Percentiles rank a stretch among this genome's conserved stretches.
Evolutionary conservation across 2,329 filamentous ascomycete genomes (phyloP).

Genomic region (Ophiostoma novo-ulmi): DNA sequence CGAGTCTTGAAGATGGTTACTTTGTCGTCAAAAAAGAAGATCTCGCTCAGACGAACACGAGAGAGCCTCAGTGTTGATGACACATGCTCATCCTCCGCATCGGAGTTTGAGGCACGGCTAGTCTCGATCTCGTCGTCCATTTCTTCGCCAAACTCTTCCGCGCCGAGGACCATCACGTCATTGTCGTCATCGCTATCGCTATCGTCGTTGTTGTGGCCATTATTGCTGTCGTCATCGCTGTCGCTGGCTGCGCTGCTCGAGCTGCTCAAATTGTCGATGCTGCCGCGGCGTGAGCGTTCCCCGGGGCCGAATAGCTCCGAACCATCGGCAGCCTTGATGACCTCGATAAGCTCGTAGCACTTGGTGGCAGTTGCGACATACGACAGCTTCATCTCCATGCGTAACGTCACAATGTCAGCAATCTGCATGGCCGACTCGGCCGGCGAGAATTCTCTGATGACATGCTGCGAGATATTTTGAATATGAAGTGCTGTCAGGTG

Average conservation of each 20-base stretch:
- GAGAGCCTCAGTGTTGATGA: background rate
- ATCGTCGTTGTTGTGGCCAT: background rate
- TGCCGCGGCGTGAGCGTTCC: background rate
- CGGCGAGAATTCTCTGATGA: slow-evolving; percentile 43
- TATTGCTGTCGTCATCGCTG: background rate
- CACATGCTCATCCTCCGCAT: background rate
- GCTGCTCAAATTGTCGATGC: background rate
- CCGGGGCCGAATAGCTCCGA: slow-evolving; percentile 24
- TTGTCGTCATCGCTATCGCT: background rate
- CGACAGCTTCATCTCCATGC: slow-evolving; percentile 69
- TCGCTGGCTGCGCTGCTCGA: background rate
- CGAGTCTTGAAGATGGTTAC: slow-evolving; percentile 74
- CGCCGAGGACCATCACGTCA: too few relatives aligned
- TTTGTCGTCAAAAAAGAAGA: slow-evolving; percentile 80
- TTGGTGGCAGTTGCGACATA: slow-evolving; percentile 72
- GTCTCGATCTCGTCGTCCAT: background rate
- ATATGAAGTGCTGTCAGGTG: slow-evolving; percentile 53
- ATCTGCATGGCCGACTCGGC: slow-evolving; percentile 71
- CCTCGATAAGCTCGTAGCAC: slow-evolving; percentile 77
- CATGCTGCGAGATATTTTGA: slow-evolving; percentile 29
- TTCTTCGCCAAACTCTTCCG: background rate
- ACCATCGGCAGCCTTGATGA: slow-evolving; percentile 37
- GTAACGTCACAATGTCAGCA: slow-evolving; percentile 69
- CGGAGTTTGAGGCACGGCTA: background rate
- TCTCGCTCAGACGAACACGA: slow-evolving; percentile 56